phyloP scores from a whole-genome alignment of 768 basidiomycete species.

The Cytidiella melzeri region DNA sequence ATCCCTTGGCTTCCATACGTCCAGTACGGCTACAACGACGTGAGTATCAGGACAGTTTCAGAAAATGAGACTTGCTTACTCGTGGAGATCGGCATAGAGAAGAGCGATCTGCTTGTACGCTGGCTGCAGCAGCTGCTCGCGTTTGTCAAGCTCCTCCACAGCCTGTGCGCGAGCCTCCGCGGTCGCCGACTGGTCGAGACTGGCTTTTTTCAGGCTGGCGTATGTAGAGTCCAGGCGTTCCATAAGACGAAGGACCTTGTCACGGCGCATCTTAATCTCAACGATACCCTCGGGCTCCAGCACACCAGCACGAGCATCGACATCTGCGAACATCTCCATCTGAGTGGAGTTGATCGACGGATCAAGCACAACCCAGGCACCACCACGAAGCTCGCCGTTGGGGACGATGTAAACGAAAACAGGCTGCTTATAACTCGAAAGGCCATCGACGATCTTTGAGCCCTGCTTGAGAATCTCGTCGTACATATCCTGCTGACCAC shows the following conservation, averaged over 20 bases:
- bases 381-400: conserved; percentile 97
- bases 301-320: conserved; percentile 93
- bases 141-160: conserved; percentile 56
- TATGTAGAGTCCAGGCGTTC: conserved; percentile 87
- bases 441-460: conserved; percentile 96
- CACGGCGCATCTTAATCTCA: conserved; percentile 96
- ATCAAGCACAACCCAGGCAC: conserved; percentile 98
- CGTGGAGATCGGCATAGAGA: conserved; percentile 93
- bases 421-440: conserved; percentile 95
- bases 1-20: conserved; percentile 97
- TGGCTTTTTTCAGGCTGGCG: conserved; percentile 71
- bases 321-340: conserved; percentile 99
- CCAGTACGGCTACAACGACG: conserved; percentile 67
- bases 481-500: conserved; percentile 99
- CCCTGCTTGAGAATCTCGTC: conserved; percentile 97
- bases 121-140: conserved; percentile 79
- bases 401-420: conserved; percentile 98
- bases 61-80: conserved; percentile 45
- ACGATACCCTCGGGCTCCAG: conserved; percentile 95
- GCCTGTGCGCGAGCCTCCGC: conserved; percentile 71
- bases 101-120: conserved; percentile 93
- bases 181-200: conserved; percentile 66
- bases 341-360: conserved; percentile 95
- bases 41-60: conserved; percentile 6
- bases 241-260: conserved; percentile 88